These are phyloP conservation scores for Alternaria dauci DNA, from an alignment of 2,329 filamentous ascomycete species.

Conservation along the genomic window DNA sequence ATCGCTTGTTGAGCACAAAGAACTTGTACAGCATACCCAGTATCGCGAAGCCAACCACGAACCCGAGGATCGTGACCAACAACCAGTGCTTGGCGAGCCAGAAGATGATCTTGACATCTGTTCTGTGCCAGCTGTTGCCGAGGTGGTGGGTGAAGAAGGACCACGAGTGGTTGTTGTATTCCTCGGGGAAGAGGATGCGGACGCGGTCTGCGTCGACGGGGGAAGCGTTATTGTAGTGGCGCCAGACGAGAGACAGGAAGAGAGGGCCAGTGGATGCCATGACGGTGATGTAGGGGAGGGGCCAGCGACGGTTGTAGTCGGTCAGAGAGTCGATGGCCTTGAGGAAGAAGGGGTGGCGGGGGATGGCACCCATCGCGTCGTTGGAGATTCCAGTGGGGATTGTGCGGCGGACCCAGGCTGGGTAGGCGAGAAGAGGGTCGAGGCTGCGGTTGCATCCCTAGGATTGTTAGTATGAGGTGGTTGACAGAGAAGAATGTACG, in stretches of 20 bases:
- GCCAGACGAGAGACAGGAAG: constrained; percentile 78
- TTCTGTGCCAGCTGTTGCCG: constrained; percentile 72
- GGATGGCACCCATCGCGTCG: constrained; percentile 78
- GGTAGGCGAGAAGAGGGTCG: constrained; percentile 73
- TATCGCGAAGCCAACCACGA: constrained; percentile 60
- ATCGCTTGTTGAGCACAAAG: constrained; percentile 52
- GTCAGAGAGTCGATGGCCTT: constrained; percentile 73
- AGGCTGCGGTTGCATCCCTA: constrained; percentile 73
- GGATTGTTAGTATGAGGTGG: constrained; percentile 4
- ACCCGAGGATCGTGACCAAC: constrained; percentile 64
- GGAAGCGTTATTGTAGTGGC: constrained; percentile 70
- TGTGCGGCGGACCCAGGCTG: constrained; percentile 75
- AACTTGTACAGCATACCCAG: constrained; percentile 62
- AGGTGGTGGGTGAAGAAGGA: constrained; percentile 75
- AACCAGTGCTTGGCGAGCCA: constrained; percentile 68
- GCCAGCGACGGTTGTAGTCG: constrained; percentile 73
- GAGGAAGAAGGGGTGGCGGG: constrained; percentile 77
- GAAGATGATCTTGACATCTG: constrained; percentile 70
- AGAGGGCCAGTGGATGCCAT: constrained; percentile 82
- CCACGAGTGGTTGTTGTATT: constrained; percentile 73
- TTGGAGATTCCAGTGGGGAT: constrained; percentile 81
- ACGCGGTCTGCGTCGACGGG: constrained; percentile 63
- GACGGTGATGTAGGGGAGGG: constrained; percentile 76
- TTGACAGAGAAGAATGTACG: constrained; percentile 24
- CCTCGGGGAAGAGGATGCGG: constrained; percentile 72